Percentiles rank a stretch among this genome's conserved stretches.
phyloP scores from a whole-genome alignment of 2,329 filamentous ascomycete species.

The Fusarium sp. region DNA sequence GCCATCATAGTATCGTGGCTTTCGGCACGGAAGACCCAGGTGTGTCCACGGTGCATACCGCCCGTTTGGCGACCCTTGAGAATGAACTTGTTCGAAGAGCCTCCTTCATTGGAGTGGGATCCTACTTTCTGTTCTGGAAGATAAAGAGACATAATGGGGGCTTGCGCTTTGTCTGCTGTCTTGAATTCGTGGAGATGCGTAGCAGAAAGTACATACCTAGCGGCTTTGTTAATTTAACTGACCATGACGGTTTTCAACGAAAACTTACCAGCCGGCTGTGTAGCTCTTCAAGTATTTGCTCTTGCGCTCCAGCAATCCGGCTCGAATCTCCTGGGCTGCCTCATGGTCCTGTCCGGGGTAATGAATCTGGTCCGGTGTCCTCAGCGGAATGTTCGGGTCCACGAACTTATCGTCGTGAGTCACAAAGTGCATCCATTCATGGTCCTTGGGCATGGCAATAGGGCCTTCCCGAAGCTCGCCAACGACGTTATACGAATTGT shows the following conservation, averaged over 20 bases:
- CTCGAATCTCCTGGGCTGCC: slow-evolving; percentile 84
- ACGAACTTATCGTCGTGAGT: slow-evolving; percentile 86
- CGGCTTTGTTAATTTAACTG: slow-evolving; percentile 13
- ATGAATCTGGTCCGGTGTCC: slow-evolving; percentile 83
- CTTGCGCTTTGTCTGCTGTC: slow-evolving; percentile 92
- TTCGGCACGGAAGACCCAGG: slow-evolving; percentile 78
- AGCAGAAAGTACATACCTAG: slow-evolving; percentile 92
- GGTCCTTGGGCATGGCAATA: slow-evolving; percentile 92
- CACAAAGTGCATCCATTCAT: slow-evolving; percentile 90
- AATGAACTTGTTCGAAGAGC: slow-evolving; percentile 96
- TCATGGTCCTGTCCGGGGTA: slow-evolving; percentile 93
- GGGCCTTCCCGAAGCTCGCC: slow-evolving; percentile 87
- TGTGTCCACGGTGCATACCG: slow-evolving; percentile 85
- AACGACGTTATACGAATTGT: slow-evolving; percentile 80
- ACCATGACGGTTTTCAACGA: neutral
- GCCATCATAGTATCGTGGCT: slow-evolving; percentile 95
- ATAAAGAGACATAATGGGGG: slow-evolving; percentile 95
- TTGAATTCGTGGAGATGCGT: slow-evolving; percentile 99
- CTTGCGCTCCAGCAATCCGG: slow-evolving; percentile 94
- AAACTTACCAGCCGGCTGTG: slow-evolving; percentile 86
- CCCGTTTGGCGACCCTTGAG: slow-evolving; percentile 96
- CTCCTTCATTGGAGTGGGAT: slow-evolving; percentile 84
- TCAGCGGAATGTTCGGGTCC: slow-evolving; percentile 82
- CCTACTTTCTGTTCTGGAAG: slow-evolving; percentile 95
- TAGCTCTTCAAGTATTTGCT: slow-evolving; percentile 99